These are phyloP conservation scores for Hypericum androsaemum DNA, from an alignment of 345 rosid species.

Conservation along the genomic window DNA sequence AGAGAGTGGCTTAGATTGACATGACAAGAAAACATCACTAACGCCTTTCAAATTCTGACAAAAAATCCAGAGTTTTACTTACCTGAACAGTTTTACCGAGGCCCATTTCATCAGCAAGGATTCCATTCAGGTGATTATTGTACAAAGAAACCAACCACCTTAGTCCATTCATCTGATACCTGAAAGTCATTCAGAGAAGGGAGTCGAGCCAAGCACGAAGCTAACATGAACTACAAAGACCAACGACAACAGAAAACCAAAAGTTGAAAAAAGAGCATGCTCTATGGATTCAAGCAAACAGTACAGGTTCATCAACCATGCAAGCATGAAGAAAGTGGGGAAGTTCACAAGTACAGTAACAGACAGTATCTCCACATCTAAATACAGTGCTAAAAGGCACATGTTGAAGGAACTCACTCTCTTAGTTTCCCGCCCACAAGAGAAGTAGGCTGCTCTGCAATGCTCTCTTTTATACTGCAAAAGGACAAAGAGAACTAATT, in stretches of 20 bases:
- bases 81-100: constrained; percentile 98
- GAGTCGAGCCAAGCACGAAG: too few relatives aligned
- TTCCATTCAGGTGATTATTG: constrained; percentile 84
- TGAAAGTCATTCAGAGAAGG: constrained; percentile 16
- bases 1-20: constrained; percentile 5
- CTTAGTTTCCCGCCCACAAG: constrained; percentile 78
- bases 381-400: neutral
- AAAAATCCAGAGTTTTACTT: constrained; percentile 7
- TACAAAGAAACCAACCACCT: constrained; percentile 87
- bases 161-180: constrained; percentile 93
- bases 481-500: constrained; percentile 9
- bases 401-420: constrained; percentile 49
- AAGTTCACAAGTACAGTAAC: neutral
- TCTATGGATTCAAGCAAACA: too few relatives aligned
- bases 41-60: constrained; percentile 6
- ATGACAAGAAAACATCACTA: neutral
- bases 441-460: constrained; percentile 67
- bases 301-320: too few relatives aligned
- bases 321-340: too few relatives aligned
- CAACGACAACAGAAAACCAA: too few relatives aligned
- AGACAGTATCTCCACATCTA: neutral
- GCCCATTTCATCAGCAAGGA: constrained; percentile 98
- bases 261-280: too few relatives aligned
- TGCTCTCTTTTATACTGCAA: constrained; percentile 76
- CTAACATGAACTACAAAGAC: too few relatives aligned